Percentiles rank a stretch among this genome's conserved stretches.
Conservation (phyloP, 2,329 filamentous ascomycete genomes). For the Verticillium nubilum region DNA sequence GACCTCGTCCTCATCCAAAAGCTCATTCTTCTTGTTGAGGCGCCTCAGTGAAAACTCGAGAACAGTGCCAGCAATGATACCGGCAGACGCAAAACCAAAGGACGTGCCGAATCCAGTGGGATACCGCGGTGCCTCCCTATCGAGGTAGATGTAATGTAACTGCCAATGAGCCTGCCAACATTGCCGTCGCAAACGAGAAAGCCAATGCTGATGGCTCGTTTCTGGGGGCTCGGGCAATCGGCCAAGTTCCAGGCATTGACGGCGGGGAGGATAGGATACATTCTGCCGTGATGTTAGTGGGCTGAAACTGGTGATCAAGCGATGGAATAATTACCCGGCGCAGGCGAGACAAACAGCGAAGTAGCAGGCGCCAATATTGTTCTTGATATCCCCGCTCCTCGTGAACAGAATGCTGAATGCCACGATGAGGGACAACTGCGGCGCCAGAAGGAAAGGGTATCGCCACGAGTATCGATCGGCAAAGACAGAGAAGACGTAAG, state of each 20-base stretch:
- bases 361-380: conserved; percentile 34
- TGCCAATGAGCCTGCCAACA: conserved; percentile 32
- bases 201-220: conserved; percentile 30
- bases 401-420: conserved; percentile 28
- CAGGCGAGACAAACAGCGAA: conserved; percentile 37
- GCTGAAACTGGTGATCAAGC: background rate
- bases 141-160: conserved; percentile 31
- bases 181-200: conserved; percentile 32
- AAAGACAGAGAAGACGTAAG: conserved; percentile 24
- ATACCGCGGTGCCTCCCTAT: conserved; percentile 25
- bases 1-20: conserved; percentile 18
- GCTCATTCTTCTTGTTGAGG: conserved; percentile 18
- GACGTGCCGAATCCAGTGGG: conserved; percentile 26
- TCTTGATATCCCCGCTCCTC: conserved; percentile 27
- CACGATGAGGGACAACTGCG: conserved; percentile 26
- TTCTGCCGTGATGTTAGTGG: conserved; percentile 24
- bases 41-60: conserved; percentile 22
- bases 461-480: conserved; percentile 31
- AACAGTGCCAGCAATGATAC: conserved; percentile 20
- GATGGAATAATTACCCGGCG: conserved; percentile 14
- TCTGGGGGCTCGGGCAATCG: conserved; percentile 45
- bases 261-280: conserved; percentile 59
- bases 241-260: conserved; percentile 66
- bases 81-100: conserved; percentile 21
- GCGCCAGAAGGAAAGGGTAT: conserved; percentile 30